phyloP scores from a whole-genome alignment of 345 rosid genomes.

The Conringia planisiliqua region DNA sequence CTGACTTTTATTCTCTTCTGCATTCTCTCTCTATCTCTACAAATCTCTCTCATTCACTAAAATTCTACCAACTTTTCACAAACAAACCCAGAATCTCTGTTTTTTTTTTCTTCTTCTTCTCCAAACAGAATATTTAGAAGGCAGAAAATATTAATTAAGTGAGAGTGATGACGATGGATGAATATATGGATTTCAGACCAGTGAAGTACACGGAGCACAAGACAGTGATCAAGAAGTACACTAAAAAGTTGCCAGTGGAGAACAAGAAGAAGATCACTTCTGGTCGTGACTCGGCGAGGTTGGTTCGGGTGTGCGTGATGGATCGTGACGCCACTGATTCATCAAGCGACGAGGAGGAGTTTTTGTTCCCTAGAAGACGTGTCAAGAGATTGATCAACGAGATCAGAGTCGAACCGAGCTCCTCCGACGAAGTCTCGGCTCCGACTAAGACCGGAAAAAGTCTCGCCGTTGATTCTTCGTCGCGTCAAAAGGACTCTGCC shows the following conservation, averaged over 20 bases:
- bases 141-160: neutral
- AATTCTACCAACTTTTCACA: neutral
- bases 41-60: neutral
- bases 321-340: constrained; percentile 94
- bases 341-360: constrained; percentile 57
- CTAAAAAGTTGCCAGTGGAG: constrained; percentile 23
- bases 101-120: neutral
- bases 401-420: constrained; percentile 52
- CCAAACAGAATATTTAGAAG: neutral
- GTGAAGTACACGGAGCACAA: constrained; percentile 67
- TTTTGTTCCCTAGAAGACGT: constrained; percentile 40
- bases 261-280: neutral
- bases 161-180: constrained; percentile 18
- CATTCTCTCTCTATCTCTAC: neutral
- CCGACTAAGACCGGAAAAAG: neutral
- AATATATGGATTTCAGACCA: constrained; percentile 37
- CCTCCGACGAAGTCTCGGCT: constrained; percentile 10
- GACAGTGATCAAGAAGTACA: constrained; percentile 43
- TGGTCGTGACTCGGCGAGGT: constrained; percentile 27
- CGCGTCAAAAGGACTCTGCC: constrained; percentile 12
- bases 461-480: neutral
- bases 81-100: constrained; percentile 13
- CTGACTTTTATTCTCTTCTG: neutral
- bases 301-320: constrained; percentile 56
- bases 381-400: constrained; percentile 73